phyloP scores from a whole-genome alignment of 202 grass and related monocot species.

The Schoenoplectus tabernaemontani region DNA sequence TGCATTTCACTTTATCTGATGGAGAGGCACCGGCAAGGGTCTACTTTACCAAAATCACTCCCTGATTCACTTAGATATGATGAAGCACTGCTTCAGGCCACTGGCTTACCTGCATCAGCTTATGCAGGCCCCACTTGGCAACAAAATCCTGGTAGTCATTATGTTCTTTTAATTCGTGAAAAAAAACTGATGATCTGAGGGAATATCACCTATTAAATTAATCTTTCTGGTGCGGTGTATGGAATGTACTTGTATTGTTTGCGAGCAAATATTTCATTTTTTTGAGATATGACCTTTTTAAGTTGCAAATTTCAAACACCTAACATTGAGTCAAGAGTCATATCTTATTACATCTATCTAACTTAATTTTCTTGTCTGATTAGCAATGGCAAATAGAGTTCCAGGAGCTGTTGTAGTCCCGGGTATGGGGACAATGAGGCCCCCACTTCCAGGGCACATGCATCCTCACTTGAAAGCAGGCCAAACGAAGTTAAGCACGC shows the following conservation, averaged over 20 bases:
- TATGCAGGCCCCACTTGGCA: conserved; percentile 71
- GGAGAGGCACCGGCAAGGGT: conserved; percentile 83
- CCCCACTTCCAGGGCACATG: conserved; percentile 56
- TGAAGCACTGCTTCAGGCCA: conserved; percentile 60
- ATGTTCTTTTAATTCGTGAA: conserved; percentile 7
- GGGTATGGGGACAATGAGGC: conserved; percentile 37
- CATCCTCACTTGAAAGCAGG: conserved; percentile 47
- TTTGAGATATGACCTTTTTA: neutral
- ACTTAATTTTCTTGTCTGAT: conserved; percentile 25
- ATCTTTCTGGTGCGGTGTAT: conserved; percentile 1
- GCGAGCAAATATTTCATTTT: conserved; percentile 10
- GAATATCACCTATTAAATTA: neutral
- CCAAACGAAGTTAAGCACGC: conserved; percentile 50
- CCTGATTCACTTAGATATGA: conserved; percentile 82
- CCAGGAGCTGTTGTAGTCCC: conserved; percentile 43
- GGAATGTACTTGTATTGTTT: conserved; percentile 3
- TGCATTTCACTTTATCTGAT: conserved; percentile 97
- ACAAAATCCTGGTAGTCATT: conserved; percentile 59
- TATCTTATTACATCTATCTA: neutral
- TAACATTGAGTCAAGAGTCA: neutral
- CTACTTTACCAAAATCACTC: conserved; percentile 54
- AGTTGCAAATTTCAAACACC: neutral
- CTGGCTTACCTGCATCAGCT: conserved; percentile 73
- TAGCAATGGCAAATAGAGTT: conserved; percentile 50
- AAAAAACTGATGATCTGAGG: neutral